These are phyloP conservation scores for Ustilago tritici DNA, from an alignment of 1,284 basidiomycete species.

Conservation along the genomic window DNA sequence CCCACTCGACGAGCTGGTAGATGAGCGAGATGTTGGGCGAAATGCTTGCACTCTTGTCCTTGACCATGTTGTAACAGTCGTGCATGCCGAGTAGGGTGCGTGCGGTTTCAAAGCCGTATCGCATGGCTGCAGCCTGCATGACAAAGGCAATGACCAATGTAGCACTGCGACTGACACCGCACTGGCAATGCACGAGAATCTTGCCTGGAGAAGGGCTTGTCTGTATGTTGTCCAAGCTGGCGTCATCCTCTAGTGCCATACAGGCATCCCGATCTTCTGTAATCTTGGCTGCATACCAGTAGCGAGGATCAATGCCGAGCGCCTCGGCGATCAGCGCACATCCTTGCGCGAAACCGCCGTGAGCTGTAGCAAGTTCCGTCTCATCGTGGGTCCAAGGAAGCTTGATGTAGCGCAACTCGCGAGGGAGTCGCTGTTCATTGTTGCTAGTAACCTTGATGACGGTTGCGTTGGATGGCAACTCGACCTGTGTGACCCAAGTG, in stretches of 20 bases:
- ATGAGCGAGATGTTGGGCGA: slow-evolving; percentile 90
- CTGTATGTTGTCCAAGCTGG: slow-evolving; percentile 32
- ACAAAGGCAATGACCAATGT: slow-evolving; percentile 92
- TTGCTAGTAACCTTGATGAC: slow-evolving; percentile 41
- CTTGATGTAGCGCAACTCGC: slow-evolving; percentile 79
- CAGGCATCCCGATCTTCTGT: slow-evolving; percentile 70
- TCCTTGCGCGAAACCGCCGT: slow-evolving; percentile 59
- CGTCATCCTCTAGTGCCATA: slow-evolving; percentile 72
- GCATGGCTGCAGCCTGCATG: slow-evolving; percentile 88
- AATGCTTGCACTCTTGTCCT: slow-evolving; percentile 58
- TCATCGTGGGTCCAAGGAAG: slow-evolving; percentile 86
- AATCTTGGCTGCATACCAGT: slow-evolving; percentile 67
- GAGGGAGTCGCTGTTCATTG: slow-evolving; percentile 15
- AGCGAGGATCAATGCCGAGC: slow-evolving; percentile 76
- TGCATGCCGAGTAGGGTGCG: slow-evolving; percentile 78
- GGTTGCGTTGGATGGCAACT: slow-evolving; percentile 54
- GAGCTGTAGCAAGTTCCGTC: slow-evolving; percentile 52
- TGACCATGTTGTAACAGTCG: slow-evolving; percentile 86
- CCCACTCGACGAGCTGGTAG: slow-evolving; percentile 94
- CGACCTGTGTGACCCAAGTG: slow-evolving; percentile 46
- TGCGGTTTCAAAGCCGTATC: slow-evolving; percentile 70
- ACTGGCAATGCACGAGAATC: slow-evolving; percentile 75
- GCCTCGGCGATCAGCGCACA: slow-evolving; percentile 62
- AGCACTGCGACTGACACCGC: slow-evolving; percentile 93
- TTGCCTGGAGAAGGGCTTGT: slow-evolving; percentile 30